Evolutionary conservation across 148 eudicot genomes (phyloP).

Genomic region (Salicornia ramosissima): DNA sequence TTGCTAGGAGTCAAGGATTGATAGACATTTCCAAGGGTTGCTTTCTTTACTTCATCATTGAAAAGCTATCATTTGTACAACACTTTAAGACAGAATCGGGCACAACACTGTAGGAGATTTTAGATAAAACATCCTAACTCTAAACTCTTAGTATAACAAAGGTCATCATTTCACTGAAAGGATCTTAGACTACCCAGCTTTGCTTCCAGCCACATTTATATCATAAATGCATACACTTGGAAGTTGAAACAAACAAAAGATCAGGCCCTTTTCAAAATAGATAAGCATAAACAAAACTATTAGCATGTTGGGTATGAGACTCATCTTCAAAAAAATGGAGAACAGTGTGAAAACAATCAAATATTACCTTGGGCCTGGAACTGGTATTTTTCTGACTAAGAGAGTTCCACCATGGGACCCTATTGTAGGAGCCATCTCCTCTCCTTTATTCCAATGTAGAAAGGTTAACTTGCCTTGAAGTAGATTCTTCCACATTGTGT

Average conservation of each 20-base stretch:
- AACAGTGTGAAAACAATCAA: not conserved
- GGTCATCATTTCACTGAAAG: not conserved
- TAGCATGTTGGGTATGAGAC: not conserved
- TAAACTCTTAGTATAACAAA: not conserved
- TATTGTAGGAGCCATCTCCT: slow-evolving; percentile 77
- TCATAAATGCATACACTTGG: not conserved
- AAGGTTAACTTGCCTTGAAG: slow-evolving; percentile 74
- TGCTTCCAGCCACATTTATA: not conserved
- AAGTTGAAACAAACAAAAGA: not conserved
- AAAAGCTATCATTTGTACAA: not conserved
- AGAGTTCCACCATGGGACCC: slow-evolving; percentile 73
- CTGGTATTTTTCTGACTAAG: slow-evolving; percentile 80
- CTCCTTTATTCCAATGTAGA: slow-evolving; percentile 76
- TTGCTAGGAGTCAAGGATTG: not conserved
- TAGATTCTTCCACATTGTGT: slow-evolving; percentile 53
- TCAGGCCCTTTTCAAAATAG: not conserved
- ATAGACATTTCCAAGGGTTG: not conserved
- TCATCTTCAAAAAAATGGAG: not conserved
- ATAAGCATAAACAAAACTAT: not conserved
- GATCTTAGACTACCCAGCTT: not conserved
- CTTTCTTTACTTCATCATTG: not conserved
- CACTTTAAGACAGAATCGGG: not conserved
- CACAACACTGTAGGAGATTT: not conserved
- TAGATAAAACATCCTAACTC: slow-evolving; percentile 4
- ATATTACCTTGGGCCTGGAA: slow-evolving; percentile 62